phyloP scores from a whole-genome alignment of 495 filamentous ascomycete genomes.

The Daldinia vernicosa region DNA sequence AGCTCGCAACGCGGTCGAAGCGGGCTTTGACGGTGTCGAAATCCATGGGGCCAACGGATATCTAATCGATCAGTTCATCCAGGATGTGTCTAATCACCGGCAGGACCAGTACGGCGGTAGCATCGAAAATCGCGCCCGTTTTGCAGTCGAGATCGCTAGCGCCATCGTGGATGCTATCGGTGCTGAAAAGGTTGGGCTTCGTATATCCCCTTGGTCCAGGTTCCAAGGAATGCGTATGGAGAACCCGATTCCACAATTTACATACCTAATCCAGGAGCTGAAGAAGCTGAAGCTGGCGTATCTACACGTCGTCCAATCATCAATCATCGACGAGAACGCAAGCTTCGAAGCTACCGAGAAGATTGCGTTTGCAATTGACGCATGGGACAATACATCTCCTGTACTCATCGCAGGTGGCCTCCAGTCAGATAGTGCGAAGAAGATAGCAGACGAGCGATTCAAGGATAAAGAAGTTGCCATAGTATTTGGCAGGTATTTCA shows the following conservation, averaged over 20 bases:
- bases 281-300: conserved; percentile 66
- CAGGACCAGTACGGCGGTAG: conserved; percentile 73
- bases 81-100: conserved; percentile 67
- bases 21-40: conserved; percentile 81
- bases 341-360: conserved; percentile 10
- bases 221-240: conserved; percentile 67
- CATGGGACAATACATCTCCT: conserved; percentile 40
- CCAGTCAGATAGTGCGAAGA: conserved; percentile 43
- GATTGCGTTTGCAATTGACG: conserved; percentile 36
- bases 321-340: conserved; percentile 19
- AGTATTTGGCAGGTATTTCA: conserved; percentile 68
- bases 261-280: conserved; percentile 58
- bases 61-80: conserved; percentile 75
- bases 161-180: conserved; percentile 69
- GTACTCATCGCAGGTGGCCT: conserved; percentile 45
- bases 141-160: conserved; percentile 63
- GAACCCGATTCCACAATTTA: conserved; percentile 67
- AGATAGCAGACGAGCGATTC: conserved; percentile 61
- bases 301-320: conserved; percentile 67
- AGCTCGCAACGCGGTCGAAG: conserved; percentile 65
- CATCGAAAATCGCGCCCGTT: conserved; percentile 71
- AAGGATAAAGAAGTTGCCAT: conserved; percentile 58
- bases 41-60: conserved; percentile 78
- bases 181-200: conserved; percentile 66
- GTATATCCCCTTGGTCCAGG: conserved; percentile 66